Percentiles rank a stretch among this genome's conserved stretches.
phyloP scores from a whole-genome alignment of 345 rosid species.

The Physaria fendleri region DNA sequence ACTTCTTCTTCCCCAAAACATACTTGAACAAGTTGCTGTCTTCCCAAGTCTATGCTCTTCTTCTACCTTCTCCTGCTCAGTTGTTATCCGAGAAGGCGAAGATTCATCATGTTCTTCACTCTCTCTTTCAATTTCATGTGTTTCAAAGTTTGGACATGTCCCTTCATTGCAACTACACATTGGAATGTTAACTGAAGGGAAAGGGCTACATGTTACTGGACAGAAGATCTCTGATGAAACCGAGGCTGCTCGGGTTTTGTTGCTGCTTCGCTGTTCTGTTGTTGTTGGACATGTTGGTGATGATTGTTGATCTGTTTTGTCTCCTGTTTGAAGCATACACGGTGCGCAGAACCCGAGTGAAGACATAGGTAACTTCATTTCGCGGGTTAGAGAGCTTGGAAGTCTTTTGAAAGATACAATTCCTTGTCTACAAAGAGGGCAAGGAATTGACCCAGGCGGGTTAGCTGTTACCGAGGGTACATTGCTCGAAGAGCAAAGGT shows the following conservation, averaged over 20 bases:
- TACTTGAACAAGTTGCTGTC: constrained; percentile 77
- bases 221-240: constrained; percentile 83
- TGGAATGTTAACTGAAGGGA: constrained; percentile 83
- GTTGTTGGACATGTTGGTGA: constrained; percentile 52
- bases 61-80: constrained; percentile 62
- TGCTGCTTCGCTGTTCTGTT: constrained; percentile 49
- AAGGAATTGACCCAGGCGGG: constrained; percentile 87
- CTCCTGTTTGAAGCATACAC: constrained; percentile 79
- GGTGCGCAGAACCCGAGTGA: constrained; percentile 89
- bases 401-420: constrained; percentile 63
- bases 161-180: constrained; percentile 84
- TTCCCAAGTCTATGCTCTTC: constrained; percentile 77
- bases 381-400: constrained; percentile 62
- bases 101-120: constrained; percentile 36
- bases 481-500: constrained; percentile 85
- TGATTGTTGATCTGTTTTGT: constrained; percentile 43
- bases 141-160: constrained; percentile 72
- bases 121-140: constrained; percentile 44
- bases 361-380: constrained; percentile 50
- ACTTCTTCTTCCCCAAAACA: constrained; percentile 99
- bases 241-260: constrained; percentile 60
- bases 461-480: constrained; percentile 51
- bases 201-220: constrained; percentile 91
- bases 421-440: constrained; percentile 93
- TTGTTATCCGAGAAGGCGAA: constrained; percentile 30